Evolutionary conservation across 805 yeast species (phyloP), one percentile per base, ranked within the genome.

Genomic region (Saccharomycopsis guyanensis): DNA sequence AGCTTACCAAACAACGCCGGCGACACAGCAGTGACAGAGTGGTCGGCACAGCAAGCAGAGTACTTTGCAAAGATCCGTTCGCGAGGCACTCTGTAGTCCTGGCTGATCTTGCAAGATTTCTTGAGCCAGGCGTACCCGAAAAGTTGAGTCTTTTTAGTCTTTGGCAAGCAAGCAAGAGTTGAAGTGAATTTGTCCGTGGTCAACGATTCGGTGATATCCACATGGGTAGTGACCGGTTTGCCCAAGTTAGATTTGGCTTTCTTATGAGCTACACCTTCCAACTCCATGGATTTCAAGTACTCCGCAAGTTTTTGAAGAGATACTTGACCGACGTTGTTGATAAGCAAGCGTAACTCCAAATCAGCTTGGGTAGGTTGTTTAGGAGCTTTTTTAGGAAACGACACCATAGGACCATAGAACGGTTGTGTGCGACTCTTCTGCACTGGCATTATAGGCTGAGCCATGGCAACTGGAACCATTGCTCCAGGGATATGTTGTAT

Each of bases 91-190:
- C 74, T 80, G 18, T 79, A 68, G 23, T 69, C 70, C 3, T 65
- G 65, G 38, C 69, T 61, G 4, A 70, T 57, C 49, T 71, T 73
- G 55, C 85, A 86, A 22, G 79, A 70, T 55, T 78, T 76, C 64
- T 82, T 69, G 37, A 88, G 67, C 85, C 94, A 86, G 2, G 83
- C 75, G 75, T 86, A 73, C 10, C 89, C 96, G 61, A 86, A 85
- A 1, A 85, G 68, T 60, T 86, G 96, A 69, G 25, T 55, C 57
- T 42, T 60, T 64, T 52, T 66, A 67, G 45, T 60, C 60, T 45
- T 42, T 51, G 46, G 53, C 45, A 43, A 56, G 62, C 24, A 58
- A 53, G 13, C 58, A 52, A 10, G 64, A 52, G 51, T 60, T 57
- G 16, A 60, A 49, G 24, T 58, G 58, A 6, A 57, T 52, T 25